Conservation (phyloP, 805 yeast genomes). For the Candida tibetensis region DNA sequence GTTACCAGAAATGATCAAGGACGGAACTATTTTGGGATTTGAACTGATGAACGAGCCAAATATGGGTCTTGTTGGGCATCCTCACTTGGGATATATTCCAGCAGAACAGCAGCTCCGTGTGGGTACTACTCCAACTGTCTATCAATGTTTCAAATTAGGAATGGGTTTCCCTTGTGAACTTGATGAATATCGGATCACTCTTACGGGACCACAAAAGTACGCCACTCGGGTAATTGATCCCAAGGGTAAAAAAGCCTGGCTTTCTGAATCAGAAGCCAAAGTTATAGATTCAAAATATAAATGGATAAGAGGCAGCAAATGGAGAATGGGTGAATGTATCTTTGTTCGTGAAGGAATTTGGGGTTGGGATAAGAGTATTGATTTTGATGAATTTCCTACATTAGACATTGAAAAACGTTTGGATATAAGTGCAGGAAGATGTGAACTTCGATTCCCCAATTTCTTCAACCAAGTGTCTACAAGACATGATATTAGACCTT, state of each 20-base stretch:
- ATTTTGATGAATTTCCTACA: slow-evolving; percentile 17
- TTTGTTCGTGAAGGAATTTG: slow-evolving; percentile 83
- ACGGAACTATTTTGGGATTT: slow-evolving; percentile 65
- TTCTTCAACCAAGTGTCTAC: slow-evolving; percentile 29
- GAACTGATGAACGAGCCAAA: slow-evolving; percentile 88
- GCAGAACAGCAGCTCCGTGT: slow-evolving; percentile 63
- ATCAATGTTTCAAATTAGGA: slow-evolving; percentile 71
- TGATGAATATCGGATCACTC: slow-evolving; percentile 65
- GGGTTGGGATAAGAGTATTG: slow-evolving; percentile 40
- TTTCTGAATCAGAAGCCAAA: slow-evolving; percentile 41
- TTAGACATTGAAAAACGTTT: slow-evolving; percentile 31
- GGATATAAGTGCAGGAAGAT: slow-evolving; percentile 13
- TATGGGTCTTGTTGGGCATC: slow-evolving; percentile 66
- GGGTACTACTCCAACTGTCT: slow-evolving; percentile 81
- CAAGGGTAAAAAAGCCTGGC: slow-evolving; percentile 67
- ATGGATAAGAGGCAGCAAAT: slow-evolving; percentile 59
- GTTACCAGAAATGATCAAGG: slow-evolving; percentile 32
- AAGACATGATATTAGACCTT: slow-evolving; percentile 32
- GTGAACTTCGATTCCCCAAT: slow-evolving; percentile 29
- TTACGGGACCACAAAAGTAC: slow-evolving; percentile 72
- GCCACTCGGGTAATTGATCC: slow-evolving; percentile 63
- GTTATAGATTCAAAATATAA: slow-evolving; percentile 61
- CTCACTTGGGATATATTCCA: slow-evolving; percentile 54
- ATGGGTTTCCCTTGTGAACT: slow-evolving; percentile 71
- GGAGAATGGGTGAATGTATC: slow-evolving; percentile 75